These are phyloP conservation scores for Schizonepeta tenuifolia DNA, from an alignment of 257 asterid genomes.

Conservation along the genomic window DNA sequence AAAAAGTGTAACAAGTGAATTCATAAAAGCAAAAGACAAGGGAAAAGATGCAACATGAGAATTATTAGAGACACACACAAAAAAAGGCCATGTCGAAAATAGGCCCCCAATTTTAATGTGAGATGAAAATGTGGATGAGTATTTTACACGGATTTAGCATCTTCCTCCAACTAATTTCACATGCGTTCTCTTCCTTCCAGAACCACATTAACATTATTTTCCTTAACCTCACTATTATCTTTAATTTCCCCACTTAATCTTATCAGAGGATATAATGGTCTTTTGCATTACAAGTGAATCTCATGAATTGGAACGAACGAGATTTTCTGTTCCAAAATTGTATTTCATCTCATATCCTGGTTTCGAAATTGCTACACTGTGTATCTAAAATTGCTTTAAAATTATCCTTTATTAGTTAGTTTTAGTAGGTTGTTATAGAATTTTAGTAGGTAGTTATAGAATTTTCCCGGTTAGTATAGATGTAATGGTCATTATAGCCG, in stretches of 20 bases:
- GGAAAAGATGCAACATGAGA: neutral
- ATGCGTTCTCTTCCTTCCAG: slow-evolving; percentile 50
- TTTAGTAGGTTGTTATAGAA: too few relatives aligned
- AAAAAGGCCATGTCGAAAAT: slow-evolving; percentile 36
- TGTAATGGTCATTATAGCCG: too few relatives aligned
- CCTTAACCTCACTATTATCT: neutral
- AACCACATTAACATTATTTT: slow-evolving; percentile 1
- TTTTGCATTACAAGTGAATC: neutral
- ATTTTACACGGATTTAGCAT: slow-evolving; percentile 58
- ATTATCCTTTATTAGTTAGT: too few relatives aligned
- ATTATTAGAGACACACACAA: slow-evolving; percentile 20
- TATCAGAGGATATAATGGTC: neutral
- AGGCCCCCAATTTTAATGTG: slow-evolving; percentile 41
- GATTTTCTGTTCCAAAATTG: neutral
- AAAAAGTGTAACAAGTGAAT: slow-evolving; percentile 4
- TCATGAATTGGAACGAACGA: neutral
- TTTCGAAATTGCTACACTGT: too few relatives aligned
- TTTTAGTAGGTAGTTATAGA: too few relatives aligned
- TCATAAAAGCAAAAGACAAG: neutral
- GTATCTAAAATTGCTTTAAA: too few relatives aligned
- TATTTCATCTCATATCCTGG: neutral
- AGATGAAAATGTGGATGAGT: slow-evolving; percentile 35
- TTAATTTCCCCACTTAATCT: neutral
- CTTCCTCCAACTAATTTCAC: slow-evolving; percentile 60
- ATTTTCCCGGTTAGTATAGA: too few relatives aligned